Base-by-base conservation (phyloP, 208 protist genomes). In the Trypanosoma rangeli region DNA sequence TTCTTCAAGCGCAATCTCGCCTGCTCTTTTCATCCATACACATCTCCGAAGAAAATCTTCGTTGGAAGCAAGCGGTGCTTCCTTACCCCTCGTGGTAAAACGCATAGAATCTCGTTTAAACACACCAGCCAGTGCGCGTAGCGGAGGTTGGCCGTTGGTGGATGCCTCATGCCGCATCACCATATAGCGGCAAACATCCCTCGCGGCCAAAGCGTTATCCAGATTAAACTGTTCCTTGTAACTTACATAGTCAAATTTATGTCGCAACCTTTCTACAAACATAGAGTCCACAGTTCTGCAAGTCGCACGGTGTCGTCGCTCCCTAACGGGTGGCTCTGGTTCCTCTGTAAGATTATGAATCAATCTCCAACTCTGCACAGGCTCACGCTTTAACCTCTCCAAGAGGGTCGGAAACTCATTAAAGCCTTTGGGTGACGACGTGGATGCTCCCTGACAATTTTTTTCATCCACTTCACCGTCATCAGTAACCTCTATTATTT, bases 221-320 rank as follows among this genome's bases (percentile, higher is more conserved):
- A 95, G 59, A 5, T 87, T 70, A 0, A 77, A 73, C 28, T 95
- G 83, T 54, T 81, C 68, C 13, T 31, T 28, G 64, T 82, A 83
- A 35, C 82, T 79, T 31, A 78, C 59, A 57, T 93, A 70, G 5
- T 92, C 87, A 73, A 95, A 95, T 26, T 37, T 49, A 60, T 88
- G 77, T 2, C 70, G 74, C 64, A 66, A 64, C 13, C 74, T 64
- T 31, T 73, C 72, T 13, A 35, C 15, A 59, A 70, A 5, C 15
- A 35, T 35, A 12, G 5, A 35, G 35, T 60, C 49, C 3, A 61
- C 31, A 22, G 22, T n/a, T 54, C 58, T 35, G 26, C 55, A 18
- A 26, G 55, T 1, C 10, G 18, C 58, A 20, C 7, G 48, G 26
- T 42, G 3, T 31, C 13, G 8, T 15, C 39, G 3, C n/a, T 26